phyloP scores from a whole-genome alignment of 176 grass and related monocot genomes.

The Dactylis glomerata region DNA sequence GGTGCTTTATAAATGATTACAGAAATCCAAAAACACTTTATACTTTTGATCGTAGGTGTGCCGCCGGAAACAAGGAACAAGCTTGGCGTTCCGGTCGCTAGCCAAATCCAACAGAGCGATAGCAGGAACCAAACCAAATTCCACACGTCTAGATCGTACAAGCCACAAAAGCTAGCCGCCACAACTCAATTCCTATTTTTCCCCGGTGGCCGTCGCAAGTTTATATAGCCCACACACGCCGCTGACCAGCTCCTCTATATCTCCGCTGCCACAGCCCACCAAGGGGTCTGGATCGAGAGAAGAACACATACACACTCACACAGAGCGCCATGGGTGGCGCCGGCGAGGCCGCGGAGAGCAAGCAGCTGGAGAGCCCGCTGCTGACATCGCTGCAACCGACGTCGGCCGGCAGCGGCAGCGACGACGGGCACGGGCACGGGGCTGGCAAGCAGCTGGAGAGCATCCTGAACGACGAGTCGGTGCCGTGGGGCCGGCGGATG shows the following conservation, averaged over 20 bases:
- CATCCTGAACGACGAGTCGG: slow-evolving; percentile 40
- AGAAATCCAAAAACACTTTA: too few species aligned
- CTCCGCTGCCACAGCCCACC: background rate
- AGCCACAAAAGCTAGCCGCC: background rate
- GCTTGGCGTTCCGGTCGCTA: background rate
- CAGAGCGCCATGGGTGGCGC: background rate
- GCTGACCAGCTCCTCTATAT: background rate
- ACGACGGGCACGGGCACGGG: slow-evolving; percentile 4
- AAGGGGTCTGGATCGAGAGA: background rate
- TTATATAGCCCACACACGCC: background rate
- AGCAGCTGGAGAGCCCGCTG: slow-evolving; percentile 24
- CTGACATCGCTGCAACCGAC: background rate
- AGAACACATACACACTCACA: background rate
- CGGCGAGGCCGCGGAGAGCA: background rate
- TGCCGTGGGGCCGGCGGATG: slow-evolving; percentile 34
- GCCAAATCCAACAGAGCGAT: background rate
- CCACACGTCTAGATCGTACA: background rate
- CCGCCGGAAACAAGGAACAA: background rate
- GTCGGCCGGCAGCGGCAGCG: background rate
- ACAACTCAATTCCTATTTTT: background rate
- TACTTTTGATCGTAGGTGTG: background rate
- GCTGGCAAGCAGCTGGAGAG: slow-evolving; percentile 41
- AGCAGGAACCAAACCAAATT: background rate
- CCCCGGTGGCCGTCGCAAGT: background rate
- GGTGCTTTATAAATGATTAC: too few species aligned